Evolutionary conservation across 768 basidiomycete genomes (phyloP).

Genomic region (Lepiota venenata): DNA sequence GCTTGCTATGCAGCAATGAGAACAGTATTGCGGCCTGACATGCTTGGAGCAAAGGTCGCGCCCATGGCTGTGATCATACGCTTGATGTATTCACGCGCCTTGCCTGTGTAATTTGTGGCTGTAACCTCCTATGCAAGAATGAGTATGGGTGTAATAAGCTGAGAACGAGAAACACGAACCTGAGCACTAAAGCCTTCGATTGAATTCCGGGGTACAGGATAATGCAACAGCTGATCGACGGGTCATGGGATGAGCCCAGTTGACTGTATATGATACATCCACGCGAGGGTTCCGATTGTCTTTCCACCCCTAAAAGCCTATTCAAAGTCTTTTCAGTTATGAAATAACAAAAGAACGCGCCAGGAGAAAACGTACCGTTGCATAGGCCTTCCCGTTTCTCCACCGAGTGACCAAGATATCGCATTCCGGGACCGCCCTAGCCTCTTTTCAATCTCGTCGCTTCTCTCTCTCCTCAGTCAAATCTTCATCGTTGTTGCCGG

Average conservation of each 20-base stretch:
- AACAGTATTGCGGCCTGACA: constrained; percentile 74
- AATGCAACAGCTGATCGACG: constrained; percentile 77
- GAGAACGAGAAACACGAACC: constrained; percentile 39
- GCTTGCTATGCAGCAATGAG: constrained; percentile 84
- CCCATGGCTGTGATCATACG: constrained; percentile 76
- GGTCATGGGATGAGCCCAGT: constrained; percentile 60
- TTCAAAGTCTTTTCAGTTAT: no score
- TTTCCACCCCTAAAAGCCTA: constrained; percentile 60
- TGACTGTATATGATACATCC: constrained; percentile 79
- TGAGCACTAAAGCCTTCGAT: constrained; percentile 59
- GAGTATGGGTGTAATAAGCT: neutral
- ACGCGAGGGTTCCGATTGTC: constrained; percentile 75
- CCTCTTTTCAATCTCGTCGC: constrained; percentile 28
- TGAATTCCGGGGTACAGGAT: constrained; percentile 64
- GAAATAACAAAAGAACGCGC: neutral
- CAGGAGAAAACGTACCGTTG: constrained; percentile 45
- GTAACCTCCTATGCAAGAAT: constrained; percentile 58
- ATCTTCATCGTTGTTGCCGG: constrained; percentile 22
- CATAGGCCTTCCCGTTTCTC: constrained; percentile 67
- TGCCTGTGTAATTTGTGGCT: constrained; percentile 86
- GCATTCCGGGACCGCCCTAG: constrained; percentile 41
- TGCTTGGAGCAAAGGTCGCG: constrained; percentile 76
- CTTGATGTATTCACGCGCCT: constrained; percentile 85
- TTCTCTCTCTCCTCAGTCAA: constrained; percentile 18
- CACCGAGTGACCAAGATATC: constrained; percentile 75